phyloP scores from a whole-genome alignment of 2,329 filamentous ascomycete species.

The Trichoderma atroviride region DNA sequence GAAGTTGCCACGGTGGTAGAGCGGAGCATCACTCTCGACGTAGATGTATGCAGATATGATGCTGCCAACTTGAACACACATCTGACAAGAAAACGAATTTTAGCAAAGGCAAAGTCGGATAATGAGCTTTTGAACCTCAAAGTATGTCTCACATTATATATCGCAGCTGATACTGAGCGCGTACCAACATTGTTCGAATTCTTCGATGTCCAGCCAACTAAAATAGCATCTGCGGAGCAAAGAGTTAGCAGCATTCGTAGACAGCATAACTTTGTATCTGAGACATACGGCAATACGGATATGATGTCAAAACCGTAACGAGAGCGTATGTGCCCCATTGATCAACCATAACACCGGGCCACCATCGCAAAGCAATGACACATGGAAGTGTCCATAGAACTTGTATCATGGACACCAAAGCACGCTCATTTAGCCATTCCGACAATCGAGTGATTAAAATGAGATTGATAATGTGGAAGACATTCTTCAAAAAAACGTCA shows the following conservation, averaged over 20 bases:
- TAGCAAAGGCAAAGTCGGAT: no score
- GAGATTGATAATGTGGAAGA: slow-evolving; percentile 20
- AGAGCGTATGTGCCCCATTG: slow-evolving; percentile 22
- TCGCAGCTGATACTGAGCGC: slow-evolving; percentile 14
- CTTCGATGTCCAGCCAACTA: slow-evolving; percentile 20
- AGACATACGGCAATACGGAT: slow-evolving; percentile 19
- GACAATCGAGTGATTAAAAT: slow-evolving; percentile 13
- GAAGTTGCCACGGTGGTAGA: slow-evolving; percentile 15
- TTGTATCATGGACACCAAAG: slow-evolving; percentile 14
- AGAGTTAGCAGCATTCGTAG: neutral
- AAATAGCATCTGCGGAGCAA: neutral
- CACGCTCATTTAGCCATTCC: slow-evolving; percentile 12
- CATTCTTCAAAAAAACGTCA: neutral
- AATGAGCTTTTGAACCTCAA: no score
- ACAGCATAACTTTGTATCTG: neutral
- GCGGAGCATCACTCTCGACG: neutral
- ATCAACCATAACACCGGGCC: slow-evolving; percentile 19
- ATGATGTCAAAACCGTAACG: slow-evolving; percentile 19
- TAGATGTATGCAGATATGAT: slow-evolving; percentile 20
- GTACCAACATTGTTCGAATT: slow-evolving; percentile 22
- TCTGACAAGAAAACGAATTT: neutral
- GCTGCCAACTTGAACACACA: slow-evolving; percentile 18
- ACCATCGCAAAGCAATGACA: slow-evolving; percentile 19
- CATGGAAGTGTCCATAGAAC: slow-evolving; percentile 19
- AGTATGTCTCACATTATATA: slow-evolving; percentile 11